Evolutionary conservation across 179 eudicot species (phyloP).

Genomic region (Vitellaria paradoxa): DNA sequence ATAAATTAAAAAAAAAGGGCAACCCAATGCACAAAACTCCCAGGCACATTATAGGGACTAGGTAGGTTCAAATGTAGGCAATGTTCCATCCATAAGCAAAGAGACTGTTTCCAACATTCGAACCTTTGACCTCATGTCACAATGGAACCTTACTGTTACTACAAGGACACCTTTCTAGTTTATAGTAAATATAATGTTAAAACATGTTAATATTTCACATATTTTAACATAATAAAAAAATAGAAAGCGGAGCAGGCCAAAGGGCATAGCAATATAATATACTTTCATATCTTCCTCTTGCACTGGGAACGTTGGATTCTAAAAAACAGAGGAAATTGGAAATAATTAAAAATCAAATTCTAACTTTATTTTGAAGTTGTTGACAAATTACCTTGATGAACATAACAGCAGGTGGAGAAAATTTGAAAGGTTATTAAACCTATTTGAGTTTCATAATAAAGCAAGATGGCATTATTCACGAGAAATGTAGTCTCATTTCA

Average conservation of each 20-base stretch:
- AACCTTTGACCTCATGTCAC: no score
- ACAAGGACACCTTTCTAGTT: no score
- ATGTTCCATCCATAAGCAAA: no score
- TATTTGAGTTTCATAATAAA: constrained; percentile 1
- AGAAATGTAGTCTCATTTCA: not conserved
- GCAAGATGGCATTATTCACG: not conserved
- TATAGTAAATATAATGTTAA: not conserved
- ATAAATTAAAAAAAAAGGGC: no score
- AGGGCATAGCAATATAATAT: not conserved
- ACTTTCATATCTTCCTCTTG: not conserved
- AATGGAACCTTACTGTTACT: no score
- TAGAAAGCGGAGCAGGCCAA: not conserved
- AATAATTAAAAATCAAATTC: not conserved
- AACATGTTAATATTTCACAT: not conserved
- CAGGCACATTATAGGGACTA: no score
- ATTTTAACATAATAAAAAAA: not conserved
- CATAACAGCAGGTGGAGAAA: not conserved
- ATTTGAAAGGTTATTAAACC: not conserved
- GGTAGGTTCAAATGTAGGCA: no score
- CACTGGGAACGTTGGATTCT: not conserved
- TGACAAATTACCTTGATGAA: not conserved
- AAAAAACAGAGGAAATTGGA: not conserved
- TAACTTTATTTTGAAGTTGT: not conserved
- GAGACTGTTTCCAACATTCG: no score
- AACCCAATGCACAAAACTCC: no score